Evolutionary conservation across 371 early-diverging fungal species (phyloP).

Genomic region (Mucor piriformis): DNA sequence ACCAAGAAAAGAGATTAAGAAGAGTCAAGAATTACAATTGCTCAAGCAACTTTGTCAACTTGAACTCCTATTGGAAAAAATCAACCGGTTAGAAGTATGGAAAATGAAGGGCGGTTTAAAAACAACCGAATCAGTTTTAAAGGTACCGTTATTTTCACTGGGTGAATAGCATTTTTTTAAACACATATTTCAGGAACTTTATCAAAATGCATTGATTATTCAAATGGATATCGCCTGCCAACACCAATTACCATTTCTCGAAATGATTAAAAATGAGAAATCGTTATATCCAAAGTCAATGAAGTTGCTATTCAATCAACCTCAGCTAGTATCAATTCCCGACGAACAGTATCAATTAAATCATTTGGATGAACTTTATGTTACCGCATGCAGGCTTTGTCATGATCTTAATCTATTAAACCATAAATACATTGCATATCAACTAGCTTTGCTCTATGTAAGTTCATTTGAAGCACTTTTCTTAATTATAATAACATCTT

Average conservation of each 20-base stretch:
- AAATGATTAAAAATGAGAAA: not conserved
- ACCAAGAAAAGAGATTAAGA: conserved; percentile 2
- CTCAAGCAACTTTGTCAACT: conserved; percentile 11
- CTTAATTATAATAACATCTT: not conserved
- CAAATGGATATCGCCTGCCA: not conserved
- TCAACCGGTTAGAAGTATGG: conserved; percentile 13
- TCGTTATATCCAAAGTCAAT: conserved; percentile 1
- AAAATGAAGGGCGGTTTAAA: conserved; percentile 8
- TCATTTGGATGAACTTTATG: conserved; percentile 50
- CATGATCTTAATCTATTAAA: conserved; percentile 46
- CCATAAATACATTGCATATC: conserved; percentile 62
- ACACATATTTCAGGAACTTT: not conserved
- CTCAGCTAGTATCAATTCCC: not conserved
- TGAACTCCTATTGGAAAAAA: conserved; percentile 19
- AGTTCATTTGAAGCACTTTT: not conserved
- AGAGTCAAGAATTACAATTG: conserved; percentile 10
- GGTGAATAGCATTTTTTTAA: no score
- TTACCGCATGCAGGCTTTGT: conserved; percentile 52
- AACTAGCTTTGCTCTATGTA: conserved; percentile 61
- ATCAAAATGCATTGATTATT: not conserved
- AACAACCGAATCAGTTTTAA: not conserved
- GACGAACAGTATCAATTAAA: not conserved
- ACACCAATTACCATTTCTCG: not conserved
- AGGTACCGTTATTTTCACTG: not conserved
- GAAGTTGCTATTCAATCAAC: not conserved